These are phyloP conservation scores for Zymoseptoria pseudotritici DNA, from an alignment of 2,329 filamentous ascomycete genomes.

Conservation along the genomic window DNA sequence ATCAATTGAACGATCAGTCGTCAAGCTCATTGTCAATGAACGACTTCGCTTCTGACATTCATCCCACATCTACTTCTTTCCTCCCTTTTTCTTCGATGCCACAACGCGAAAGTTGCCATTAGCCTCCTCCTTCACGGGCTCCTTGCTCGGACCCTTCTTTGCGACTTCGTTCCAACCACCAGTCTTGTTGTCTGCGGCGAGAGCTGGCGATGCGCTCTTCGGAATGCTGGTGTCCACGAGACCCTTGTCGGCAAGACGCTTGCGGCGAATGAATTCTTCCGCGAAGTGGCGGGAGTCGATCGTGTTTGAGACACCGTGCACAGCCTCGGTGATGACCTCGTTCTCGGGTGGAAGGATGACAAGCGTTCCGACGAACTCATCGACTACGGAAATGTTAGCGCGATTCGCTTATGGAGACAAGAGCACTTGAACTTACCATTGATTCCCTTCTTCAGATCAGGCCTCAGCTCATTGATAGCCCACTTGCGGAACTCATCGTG, in stretches of 20 bases:
- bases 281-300: conserved; percentile 91
- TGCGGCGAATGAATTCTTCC: conserved; percentile 87
- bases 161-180: conserved; percentile 95
- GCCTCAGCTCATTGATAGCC: conserved; percentile 70
- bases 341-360: conserved; percentile 47
- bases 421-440: conserved; percentile 46
- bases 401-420: conserved; percentile 1
- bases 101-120: conserved; percentile 81
- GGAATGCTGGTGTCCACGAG: conserved; percentile 58
- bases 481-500: conserved; percentile 93
- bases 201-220: conserved; percentile 44
- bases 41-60: not conserved
- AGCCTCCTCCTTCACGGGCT: conserved; percentile 34
- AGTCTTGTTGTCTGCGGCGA: conserved; percentile 28
- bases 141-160: conserved; percentile 64
- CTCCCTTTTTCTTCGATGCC: conserved; percentile 78
- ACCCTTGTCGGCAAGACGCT: conserved; percentile 83
- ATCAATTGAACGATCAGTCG: not conserved
- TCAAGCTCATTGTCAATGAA: not conserved
- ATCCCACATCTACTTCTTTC: conserved; percentile 27
- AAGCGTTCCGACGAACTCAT: not conserved
- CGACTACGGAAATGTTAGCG: conserved; percentile 70
- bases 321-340: conserved; percentile 73
- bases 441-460: conserved; percentile 62
- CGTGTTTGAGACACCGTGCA: conserved; percentile 79